Evolutionary conservation across 2,329 filamentous ascomycete species (phyloP).

Genomic region (Periconia digitata): DNA sequence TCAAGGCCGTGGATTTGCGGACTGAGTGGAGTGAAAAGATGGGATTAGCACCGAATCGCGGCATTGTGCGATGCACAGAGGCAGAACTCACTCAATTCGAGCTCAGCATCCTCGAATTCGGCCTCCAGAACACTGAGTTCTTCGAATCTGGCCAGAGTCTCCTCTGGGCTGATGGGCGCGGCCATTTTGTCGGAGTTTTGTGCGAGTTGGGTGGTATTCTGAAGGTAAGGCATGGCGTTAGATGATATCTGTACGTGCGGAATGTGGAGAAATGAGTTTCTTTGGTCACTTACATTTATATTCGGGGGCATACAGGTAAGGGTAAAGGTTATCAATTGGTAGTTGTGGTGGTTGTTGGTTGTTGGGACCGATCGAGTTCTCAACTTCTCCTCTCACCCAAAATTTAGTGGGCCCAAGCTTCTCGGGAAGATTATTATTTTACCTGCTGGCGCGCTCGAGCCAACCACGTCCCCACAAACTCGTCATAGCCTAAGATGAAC

Average conservation of each 20-base stretch:
- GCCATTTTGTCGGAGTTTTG: conserved; percentile 23
- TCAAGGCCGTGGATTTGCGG: conserved; percentile 70
- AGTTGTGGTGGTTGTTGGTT: conserved; percentile 1
- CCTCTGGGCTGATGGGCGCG: conserved; percentile 23
- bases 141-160: conserved; percentile 58
- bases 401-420: neutral
- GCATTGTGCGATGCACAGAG: neutral
- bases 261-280: neutral
- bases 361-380: conserved; percentile 8
- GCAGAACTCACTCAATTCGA: conserved; percentile 68
- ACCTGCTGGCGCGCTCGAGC: neutral
- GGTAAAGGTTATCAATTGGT: neutral
- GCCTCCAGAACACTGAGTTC: conserved; percentile 78
- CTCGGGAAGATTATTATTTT: neutral
- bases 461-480: no score
- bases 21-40: conserved; percentile 53
- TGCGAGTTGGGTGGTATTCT: conserved; percentile 8
- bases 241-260: conserved; percentile 5
- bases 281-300: conserved; percentile 3
- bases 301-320: neutral
- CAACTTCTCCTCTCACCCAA: conserved; percentile 3
- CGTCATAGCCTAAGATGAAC: no score
- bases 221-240: conserved; percentile 19
- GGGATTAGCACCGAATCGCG: no score
- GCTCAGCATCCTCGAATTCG: conserved; percentile 81